Evolutionary conservation across 2,329 filamentous ascomycete genomes (phyloP).

Genomic region (Cercospora sp.): DNA sequence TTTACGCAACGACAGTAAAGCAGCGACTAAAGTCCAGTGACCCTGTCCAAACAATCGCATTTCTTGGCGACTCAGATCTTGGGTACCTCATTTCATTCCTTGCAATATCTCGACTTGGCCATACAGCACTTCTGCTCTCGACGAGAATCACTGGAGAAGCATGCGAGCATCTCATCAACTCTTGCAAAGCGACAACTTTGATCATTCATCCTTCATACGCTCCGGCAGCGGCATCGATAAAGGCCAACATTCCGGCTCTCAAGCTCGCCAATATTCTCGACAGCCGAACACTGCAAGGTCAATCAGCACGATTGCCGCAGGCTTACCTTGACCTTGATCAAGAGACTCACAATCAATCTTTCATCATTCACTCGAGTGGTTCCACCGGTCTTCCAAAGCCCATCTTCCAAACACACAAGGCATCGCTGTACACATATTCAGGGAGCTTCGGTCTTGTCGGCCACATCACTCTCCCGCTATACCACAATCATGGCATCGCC

Average conservation of each 20-base stretch:
- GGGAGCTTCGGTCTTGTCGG: conserved; percentile 50
- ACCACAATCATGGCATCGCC: conserved; percentile 60
- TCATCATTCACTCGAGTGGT: conserved; percentile 52
- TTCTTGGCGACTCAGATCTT: conserved; percentile 55
- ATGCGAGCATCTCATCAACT: conserved; percentile 48
- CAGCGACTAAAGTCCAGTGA: conserved; percentile 24
- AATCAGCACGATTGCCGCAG: background rate
- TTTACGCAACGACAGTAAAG: conserved; percentile 23
- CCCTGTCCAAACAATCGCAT: conserved; percentile 43
- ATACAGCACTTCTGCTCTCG: conserved; percentile 55
- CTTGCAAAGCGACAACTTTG: conserved; percentile 38
- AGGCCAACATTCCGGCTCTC: conserved; percentile 28
- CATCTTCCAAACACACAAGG: conserved; percentile 58
- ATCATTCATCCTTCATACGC: conserved; percentile 27
- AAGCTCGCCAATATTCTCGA: conserved; percentile 36
- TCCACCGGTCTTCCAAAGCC: conserved; percentile 63
- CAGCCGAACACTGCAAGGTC: conserved; percentile 4
- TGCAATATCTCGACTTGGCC: conserved; percentile 56
- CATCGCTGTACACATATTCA: conserved; percentile 52
- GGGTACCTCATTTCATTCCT: conserved; percentile 56
- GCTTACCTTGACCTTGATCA: conserved; percentile 30
- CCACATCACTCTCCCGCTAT: conserved; percentile 59
- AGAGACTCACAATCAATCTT: conserved; percentile 38
- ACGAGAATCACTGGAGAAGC: conserved; percentile 54
- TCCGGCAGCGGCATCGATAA: conserved; percentile 30